Evolutionary conservation across 1,284 basidiomycete species (phyloP), one percentile per base, ranked within the genome.

Genomic region (Bjerkandera adusta): DNA sequence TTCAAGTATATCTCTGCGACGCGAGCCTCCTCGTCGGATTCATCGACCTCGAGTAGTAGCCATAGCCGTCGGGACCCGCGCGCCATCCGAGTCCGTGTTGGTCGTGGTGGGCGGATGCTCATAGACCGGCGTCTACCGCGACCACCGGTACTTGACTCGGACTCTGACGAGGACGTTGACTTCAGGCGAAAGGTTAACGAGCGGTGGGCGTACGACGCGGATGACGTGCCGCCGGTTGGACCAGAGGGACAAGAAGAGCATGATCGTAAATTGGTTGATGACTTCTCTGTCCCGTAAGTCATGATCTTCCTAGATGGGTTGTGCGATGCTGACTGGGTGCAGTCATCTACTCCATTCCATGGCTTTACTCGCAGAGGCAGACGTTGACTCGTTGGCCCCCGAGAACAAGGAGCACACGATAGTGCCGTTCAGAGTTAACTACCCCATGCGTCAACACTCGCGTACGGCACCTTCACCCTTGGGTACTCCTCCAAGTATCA

Each of bases 61-160:
- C 16, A 59, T 64, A 36, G 58, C 55, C 60, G 24, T 52, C 66
- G 54, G 36, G 51, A 48, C n/a, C 58, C 71, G 46, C 73, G 74
- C 44, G 69, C 87, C 10, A 77, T 91, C 50, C 86, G 93, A 48
- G 60, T 88, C 40, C 84, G 93, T 8, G 64, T 77, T 48, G 92
- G 91, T 5, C 87, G 92, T 50, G 90, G 89, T 36, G 92, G 94
- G 3, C 77, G 89, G 24, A 64, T 85, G n/a, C 70, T 83, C 52
- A 59, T 97, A 5, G 94, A 97, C 66, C 79, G 93, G 36, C 79
- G 85, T n/a, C 26, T 52, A 12, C 38, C 52, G 40, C 27, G 46
- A 27, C 22, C 55, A 35, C 16, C 33, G 33, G 20, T 34, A 41
- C 50, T 43, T 7, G 43, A 45, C 37, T 21, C 43, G 22, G 32